Evolutionary conservation across 495 filamentous ascomycete genomes (phyloP).

Genomic region (Pseudevernia furfuracea): DNA sequence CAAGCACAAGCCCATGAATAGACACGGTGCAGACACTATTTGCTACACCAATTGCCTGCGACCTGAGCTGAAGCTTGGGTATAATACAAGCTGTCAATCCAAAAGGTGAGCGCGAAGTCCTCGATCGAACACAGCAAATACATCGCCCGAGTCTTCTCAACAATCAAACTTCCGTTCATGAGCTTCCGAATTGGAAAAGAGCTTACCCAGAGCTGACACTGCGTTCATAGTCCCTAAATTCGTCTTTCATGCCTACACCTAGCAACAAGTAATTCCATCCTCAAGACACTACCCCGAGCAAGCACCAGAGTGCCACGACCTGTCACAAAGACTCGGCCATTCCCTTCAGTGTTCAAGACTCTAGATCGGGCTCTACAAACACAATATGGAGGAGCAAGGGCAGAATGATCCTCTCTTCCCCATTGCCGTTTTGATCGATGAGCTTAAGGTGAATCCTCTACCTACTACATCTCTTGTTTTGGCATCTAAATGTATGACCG

Average conservation of each 20-base stretch:
- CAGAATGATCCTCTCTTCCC: conserved; percentile 96
- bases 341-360: background rate
- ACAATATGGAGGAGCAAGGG: conserved; percentile 59
- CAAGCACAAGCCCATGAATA: conserved; percentile 11
- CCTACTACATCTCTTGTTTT: background rate
- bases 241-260: conserved; percentile 7
- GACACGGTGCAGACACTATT: background rate
- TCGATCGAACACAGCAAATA: background rate
- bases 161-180: background rate
- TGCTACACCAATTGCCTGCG: conserved; percentile 8
- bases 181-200: background rate
- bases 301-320: conserved; percentile 6
- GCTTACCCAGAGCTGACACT: conserved; percentile 1
- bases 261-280: background rate
- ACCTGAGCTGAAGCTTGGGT: background rate
- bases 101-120: conserved; percentile 4
- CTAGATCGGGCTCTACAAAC: background rate
- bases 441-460: conserved; percentile 71
- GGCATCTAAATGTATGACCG: conserved; percentile 12
- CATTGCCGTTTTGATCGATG: conserved; percentile 98
- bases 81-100: background rate
- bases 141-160: background rate
- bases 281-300: conserved; percentile 2
- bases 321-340: background rate
- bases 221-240: background rate